These are phyloP conservation scores for Boletus sensibilis DNA, from an alignment of 768 basidiomycete species.

Conservation along the genomic window DNA sequence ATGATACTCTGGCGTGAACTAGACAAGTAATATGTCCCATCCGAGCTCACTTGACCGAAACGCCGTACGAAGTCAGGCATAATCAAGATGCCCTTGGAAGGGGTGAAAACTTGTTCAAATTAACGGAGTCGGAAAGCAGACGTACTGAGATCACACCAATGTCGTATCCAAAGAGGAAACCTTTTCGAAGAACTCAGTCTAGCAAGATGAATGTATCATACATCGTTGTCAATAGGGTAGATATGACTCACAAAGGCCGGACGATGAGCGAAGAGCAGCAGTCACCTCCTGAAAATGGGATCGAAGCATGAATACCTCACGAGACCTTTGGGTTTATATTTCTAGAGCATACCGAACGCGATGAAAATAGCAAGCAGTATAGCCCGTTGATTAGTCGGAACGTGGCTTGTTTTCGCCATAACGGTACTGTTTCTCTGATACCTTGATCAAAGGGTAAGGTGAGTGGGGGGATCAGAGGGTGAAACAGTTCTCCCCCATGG, in stretches of 20 bases:
- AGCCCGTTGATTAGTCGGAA: constrained; percentile 13
- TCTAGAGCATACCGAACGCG: constrained; percentile 11
- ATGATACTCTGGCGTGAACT: constrained; percentile 19
- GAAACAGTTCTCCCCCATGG: not conserved
- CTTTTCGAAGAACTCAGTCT: constrained; percentile 6
- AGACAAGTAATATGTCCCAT: constrained; percentile 15
- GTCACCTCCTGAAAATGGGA: constrained; percentile 10
- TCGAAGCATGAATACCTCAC: not conserved
- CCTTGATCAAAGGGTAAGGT: not conserved
- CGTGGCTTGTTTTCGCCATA: constrained; percentile 2
- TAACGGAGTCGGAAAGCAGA: not conserved
- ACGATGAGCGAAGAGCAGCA: not conserved
- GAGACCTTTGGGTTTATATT: not conserved
- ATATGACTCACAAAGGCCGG: not conserved
- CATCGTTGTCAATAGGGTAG: not conserved
- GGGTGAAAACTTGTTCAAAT: not conserved
- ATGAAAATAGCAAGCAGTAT: constrained; percentile 16
- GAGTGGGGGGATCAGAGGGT: not conserved
- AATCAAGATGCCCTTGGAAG: constrained; percentile 11
- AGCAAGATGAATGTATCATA: not conserved
- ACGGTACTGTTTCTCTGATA: not conserved
- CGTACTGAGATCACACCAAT: constrained; percentile 18
- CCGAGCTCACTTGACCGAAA: constrained; percentile 7
- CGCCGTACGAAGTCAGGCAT: constrained; percentile 17
- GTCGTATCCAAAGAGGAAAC: constrained; percentile 16